These are phyloP conservation scores for Dalbergia cultrata DNA, from an alignment of 306 rosid species.

Conservation along the genomic window DNA sequence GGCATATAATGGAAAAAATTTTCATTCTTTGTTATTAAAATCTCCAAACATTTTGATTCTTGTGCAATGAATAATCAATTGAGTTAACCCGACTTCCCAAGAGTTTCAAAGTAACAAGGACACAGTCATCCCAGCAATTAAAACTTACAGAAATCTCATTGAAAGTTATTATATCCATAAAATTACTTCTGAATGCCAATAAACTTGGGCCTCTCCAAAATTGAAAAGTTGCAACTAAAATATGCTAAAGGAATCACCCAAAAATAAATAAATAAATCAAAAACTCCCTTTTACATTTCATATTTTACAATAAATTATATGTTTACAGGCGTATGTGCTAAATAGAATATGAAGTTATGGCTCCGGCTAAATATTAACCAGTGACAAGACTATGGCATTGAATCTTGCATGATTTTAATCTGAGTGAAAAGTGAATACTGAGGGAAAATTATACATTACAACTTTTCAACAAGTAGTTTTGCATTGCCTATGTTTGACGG, in stretches of 20 bases:
- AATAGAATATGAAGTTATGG: conserved; percentile 25
- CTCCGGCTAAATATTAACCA: conserved; percentile 3
- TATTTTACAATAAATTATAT: conserved; percentile 33
- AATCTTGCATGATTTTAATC: conserved; percentile 10
- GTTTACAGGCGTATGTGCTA: background rate
- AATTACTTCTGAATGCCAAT: conserved; percentile 7
- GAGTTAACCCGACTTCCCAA: conserved; percentile 20
- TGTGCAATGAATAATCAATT: conserved; percentile 15
- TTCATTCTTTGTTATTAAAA: conserved; percentile 20
- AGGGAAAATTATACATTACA: conserved; percentile 21
- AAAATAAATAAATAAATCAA: background rate
- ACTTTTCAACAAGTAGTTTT: conserved; percentile 33
- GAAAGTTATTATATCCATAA: conserved; percentile 23
- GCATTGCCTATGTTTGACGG: conserved; percentile 32
- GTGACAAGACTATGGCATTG: conserved; percentile 25
- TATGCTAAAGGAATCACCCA: conserved; percentile 7
- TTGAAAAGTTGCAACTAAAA: conserved; percentile 14
- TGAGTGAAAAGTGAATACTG: conserved; percentile 24
- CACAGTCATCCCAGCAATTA: conserved; percentile 4
- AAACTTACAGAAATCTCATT: conserved; percentile 25
- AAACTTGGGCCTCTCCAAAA: conserved; percentile 26
- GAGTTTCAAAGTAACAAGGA: conserved; percentile 27
- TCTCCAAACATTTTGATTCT: conserved; percentile 32
- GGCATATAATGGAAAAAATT: conserved; percentile 23
- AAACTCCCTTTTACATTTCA: conserved; percentile 22